Conservation (phyloP, 2,329 filamentous ascomycete species). For the Hypoxylon sp. region DNA sequence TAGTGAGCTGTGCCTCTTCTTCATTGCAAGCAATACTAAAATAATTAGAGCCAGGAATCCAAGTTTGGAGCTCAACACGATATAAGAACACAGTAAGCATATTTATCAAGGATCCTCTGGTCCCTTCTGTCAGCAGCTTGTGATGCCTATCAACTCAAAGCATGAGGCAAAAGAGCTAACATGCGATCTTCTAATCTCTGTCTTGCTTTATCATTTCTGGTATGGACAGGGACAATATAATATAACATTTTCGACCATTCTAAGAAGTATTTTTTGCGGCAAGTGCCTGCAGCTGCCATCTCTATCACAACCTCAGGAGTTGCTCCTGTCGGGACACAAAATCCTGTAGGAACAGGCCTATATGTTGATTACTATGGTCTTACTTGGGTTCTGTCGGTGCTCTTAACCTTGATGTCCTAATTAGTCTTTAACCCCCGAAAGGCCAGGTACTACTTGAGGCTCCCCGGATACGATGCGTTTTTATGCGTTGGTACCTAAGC, state of each 20-base stretch:
- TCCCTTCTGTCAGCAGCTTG: not conserved
- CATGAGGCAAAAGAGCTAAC: not conserved
- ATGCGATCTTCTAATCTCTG: not conserved
- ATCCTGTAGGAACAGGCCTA: not conserved
- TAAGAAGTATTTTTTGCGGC: not conserved
- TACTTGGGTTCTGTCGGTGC: not conserved
- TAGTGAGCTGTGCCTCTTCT: too few relatives aligned
- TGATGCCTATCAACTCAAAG: not conserved
- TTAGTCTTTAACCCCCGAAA: not conserved
- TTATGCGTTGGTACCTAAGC: slow-evolving; percentile 19
- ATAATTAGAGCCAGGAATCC: not conserved
- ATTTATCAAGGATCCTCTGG: not conserved
- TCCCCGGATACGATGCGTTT: not conserved
- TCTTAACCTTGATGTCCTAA: slow-evolving; percentile 18
- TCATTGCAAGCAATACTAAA: too few relatives aligned
- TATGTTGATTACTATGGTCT: not conserved
- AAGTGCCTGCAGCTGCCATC: not conserved
- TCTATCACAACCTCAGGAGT: not conserved
- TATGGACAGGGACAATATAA: not conserved
- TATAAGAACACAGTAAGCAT: not conserved
- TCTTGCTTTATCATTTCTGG: not conserved
- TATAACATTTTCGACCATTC: not conserved
- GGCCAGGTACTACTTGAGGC: not conserved
- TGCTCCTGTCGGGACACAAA: not conserved
- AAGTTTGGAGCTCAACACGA: not conserved